Percentiles rank a stretch among this genome's conserved stretches.
Conservation (phyloP, 2,329 filamentous ascomycete species). For the Aspergillus sp. region DNA sequence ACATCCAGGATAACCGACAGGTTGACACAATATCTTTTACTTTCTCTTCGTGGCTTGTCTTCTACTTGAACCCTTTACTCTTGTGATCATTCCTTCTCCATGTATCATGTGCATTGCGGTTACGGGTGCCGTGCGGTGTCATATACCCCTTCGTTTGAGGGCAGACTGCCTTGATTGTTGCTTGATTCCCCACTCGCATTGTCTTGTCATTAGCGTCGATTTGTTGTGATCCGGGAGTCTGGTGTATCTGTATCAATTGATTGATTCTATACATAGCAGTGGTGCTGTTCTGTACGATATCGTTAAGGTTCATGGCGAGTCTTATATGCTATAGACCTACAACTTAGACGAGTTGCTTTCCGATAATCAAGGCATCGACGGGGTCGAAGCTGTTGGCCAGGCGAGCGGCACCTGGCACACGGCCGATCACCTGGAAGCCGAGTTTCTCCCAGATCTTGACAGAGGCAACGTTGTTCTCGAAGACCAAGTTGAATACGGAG, state of each 20-base stretch:
- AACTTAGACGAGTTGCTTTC: slow-evolving; percentile 25
- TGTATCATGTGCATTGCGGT: slow-evolving; percentile 12
- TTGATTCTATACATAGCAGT: not conserved
- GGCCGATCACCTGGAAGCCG: slow-evolving; percentile 36
- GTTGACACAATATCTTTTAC: slow-evolving; percentile 6
- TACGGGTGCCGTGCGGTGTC: slow-evolving; percentile 11
- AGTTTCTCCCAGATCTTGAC: slow-evolving; percentile 39
- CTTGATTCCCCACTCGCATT: slow-evolving; percentile 21
- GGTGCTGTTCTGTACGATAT: slow-evolving; percentile 1
- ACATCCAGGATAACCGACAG: no score
- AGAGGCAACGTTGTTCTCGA: slow-evolving; percentile 39
- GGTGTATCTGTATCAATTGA: not conserved
- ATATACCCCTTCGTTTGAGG: slow-evolving; percentile 17
- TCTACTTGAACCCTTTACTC: slow-evolving; percentile 7
- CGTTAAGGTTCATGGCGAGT: not conserved
- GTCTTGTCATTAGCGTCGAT: slow-evolving; percentile 1
- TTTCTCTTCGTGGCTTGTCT: slow-evolving; percentile 14
- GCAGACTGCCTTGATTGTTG: slow-evolving; percentile 16
- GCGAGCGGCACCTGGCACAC: slow-evolving; percentile 35
- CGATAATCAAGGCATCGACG: slow-evolving; percentile 40
- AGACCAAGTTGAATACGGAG: slow-evolving; percentile 41
- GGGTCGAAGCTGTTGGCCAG: slow-evolving; percentile 34
- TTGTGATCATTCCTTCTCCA: not conserved
- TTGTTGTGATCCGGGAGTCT: not conserved
- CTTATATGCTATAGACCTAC: not conserved